These are phyloP conservation scores for peach (Prunus persica) DNA, from an alignment of 306 rosid genomes.

Conservation along the genomic window DNA sequence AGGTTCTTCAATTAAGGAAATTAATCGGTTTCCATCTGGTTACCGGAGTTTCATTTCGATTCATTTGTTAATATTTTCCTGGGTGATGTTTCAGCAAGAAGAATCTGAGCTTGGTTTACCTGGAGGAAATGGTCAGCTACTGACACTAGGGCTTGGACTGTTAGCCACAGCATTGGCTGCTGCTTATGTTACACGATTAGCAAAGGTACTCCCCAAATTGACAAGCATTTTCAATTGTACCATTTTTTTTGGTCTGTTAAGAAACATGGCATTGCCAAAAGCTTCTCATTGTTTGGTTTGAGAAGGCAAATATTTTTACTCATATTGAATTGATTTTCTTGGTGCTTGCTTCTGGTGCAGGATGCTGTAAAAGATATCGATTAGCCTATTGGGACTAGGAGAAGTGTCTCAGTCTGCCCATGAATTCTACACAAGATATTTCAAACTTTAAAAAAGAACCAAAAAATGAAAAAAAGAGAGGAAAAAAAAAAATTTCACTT, in stretches of 20 bases:
- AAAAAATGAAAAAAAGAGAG: neutral
- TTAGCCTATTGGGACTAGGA: slow-evolving; percentile 9
- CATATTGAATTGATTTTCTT: neutral
- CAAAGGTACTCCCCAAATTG: slow-evolving; percentile 53
- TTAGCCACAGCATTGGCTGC: slow-evolving; percentile 83
- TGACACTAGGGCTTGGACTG: slow-evolving; percentile 83
- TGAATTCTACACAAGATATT: neutral
- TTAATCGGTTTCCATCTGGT: neutral
- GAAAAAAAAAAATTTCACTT: neutral
- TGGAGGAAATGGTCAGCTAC: slow-evolving; percentile 78
- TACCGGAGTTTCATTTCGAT: neutral
- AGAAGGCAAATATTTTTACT: neutral
- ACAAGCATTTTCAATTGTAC: neutral
- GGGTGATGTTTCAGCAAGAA: slow-evolving; percentile 72
- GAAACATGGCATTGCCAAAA: neutral
- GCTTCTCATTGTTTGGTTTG: neutral
- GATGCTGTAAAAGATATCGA: slow-evolving; percentile 53
- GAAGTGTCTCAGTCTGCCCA: slow-evolving; percentile 3
- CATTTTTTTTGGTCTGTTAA: too few relatives aligned
- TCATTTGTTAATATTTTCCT: neutral
- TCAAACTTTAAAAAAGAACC: neutral
- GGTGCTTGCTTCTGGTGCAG: slow-evolving; percentile 24
- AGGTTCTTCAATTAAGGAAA: neutral
- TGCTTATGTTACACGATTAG: slow-evolving; percentile 80
- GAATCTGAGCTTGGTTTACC: slow-evolving; percentile 60